Evolutionary conservation across 2,329 filamentous ascomycete genomes (phyloP), one percentile per base, ranked within the genome.

Genomic region (Sporothrix dimorphospora): DNA sequence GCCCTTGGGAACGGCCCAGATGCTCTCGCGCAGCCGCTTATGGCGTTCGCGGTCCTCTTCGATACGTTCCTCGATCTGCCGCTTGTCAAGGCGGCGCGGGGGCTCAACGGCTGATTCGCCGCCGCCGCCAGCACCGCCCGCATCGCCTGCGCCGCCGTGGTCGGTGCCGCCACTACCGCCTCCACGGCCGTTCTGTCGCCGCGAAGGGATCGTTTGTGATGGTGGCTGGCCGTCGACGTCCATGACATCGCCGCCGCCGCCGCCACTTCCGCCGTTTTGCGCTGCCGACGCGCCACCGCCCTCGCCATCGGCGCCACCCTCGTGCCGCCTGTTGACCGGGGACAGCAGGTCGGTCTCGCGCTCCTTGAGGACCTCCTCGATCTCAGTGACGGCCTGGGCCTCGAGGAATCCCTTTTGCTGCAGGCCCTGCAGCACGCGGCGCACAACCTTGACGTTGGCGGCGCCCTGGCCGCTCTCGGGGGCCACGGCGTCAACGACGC

Each of bases 31-130:
- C 78, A 95, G 84, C 57, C 95, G 85, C 85, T 99, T 99, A 81
- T 99, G 97, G 57, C 96, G 86, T 81, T 99, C 96, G 3, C 96
- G 86, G 81, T 99, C 96, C 82, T 99, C 97, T 77, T 99, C 97
- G 75, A 99, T 97, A 53, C 96, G 87, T 83, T 98, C 94, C 82
- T 98, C 94, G 70, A 98, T 92, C 82, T 97, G 93, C 71, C 92
- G 88, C 82, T 95, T 96, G 78, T 98, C 93, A 69, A 96, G 80
- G 19, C 83, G 80, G 38, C 82, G 81, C 1, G 63, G 59, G 1
- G 45, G 40, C 19, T 59, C 47, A 5, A 79, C 75, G 45, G 74
- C 75, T 34, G 77, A 72, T 75, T 79, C 61, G 75, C 78, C 72
- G 77, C 76, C 81, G 11, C 47, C 74, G 70, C 79, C 57, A 71